These are phyloP conservation scores for Lithospermum erythrorhizon DNA, from an alignment of 257 asterid genomes.

Conservation along the genomic window DNA sequence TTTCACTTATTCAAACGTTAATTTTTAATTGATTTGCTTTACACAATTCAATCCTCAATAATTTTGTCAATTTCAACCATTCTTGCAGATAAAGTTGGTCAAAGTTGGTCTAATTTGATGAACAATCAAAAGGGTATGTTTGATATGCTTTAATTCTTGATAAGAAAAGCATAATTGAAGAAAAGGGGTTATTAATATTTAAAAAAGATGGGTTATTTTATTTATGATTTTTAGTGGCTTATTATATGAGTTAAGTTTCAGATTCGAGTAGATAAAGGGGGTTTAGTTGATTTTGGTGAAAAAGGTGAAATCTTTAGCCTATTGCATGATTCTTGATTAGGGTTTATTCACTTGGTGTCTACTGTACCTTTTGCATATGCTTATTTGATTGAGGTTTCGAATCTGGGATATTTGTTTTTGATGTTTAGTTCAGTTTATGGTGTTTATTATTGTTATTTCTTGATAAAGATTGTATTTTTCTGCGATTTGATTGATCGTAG, in stretches of 20 bases:
- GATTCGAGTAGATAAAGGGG: slow-evolving; percentile 20
- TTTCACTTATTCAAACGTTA: too few species aligned
- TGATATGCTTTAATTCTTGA: slow-evolving; percentile 6
- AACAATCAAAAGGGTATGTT: slow-evolving; percentile 11
- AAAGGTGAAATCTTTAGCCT: slow-evolving; percentile 10
- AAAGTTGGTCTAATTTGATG: background rate
- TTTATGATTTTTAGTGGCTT: slow-evolving; percentile 4
- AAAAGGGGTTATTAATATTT: slow-evolving; percentile 1
- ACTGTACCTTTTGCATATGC: slow-evolving; percentile 11
- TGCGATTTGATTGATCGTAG: background rate
- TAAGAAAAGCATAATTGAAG: background rate
- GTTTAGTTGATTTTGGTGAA: slow-evolving; percentile 23
- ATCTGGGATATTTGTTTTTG: background rate
- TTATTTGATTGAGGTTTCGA: slow-evolving; percentile 22
- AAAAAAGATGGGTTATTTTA: slow-evolving; percentile 13
- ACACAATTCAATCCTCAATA: background rate
- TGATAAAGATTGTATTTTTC: slow-evolving; percentile 1
- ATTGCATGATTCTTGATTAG: slow-evolving; percentile 12
- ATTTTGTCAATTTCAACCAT: background rate
- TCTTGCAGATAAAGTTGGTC: background rate
- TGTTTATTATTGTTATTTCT: background rate
- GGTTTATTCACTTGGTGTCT: background rate
- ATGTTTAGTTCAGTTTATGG: too few species aligned
- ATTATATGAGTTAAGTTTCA: slow-evolving; percentile 5
- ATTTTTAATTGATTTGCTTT: background rate